Evolutionary conservation across 1,284 basidiomycete genomes (phyloP).

Genomic region (Cutaneotrichosporon mucoides): DNA sequence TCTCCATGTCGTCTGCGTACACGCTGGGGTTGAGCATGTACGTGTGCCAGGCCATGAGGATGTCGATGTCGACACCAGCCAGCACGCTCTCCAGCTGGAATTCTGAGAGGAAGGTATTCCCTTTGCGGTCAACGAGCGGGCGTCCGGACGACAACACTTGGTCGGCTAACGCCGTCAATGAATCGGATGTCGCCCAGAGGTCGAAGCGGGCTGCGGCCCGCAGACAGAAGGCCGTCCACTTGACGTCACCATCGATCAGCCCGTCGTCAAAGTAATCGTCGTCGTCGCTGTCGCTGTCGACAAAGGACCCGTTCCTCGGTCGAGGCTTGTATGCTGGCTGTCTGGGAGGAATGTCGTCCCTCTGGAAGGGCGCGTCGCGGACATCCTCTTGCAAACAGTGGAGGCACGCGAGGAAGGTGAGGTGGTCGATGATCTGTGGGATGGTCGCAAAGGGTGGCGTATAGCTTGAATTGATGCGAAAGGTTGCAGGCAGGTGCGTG

Average conservation of each 20-base stretch:
- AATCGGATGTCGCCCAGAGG: constrained; percentile 6
- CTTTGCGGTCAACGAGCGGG: background rate
- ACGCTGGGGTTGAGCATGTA: constrained; percentile 35
- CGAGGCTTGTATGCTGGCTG: too few species aligned
- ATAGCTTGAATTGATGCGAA: constrained; percentile 14
- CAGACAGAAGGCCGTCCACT: constrained; percentile 22
- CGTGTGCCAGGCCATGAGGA: constrained; percentile 39
- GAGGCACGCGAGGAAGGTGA: constrained; percentile 25
- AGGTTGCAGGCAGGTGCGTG: constrained; percentile 20
- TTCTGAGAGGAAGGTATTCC: background rate
- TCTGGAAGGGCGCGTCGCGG: constrained; percentile 2
- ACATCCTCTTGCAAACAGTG: constrained; percentile 18
- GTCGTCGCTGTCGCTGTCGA: background rate
- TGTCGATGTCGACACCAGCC: constrained; percentile 18
- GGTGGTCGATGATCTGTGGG: constrained; percentile 25
- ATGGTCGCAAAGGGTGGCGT: constrained; percentile 13
- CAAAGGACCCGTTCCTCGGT: background rate
- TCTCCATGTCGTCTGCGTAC: constrained; percentile 23
- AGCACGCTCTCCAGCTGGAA: constrained; percentile 2
- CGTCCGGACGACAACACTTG: background rate
- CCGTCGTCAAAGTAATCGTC: background rate
- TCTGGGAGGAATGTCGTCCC: background rate
- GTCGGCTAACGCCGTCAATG: background rate
- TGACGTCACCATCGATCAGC: constrained; percentile 10
- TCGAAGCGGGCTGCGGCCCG: constrained; percentile 15